Evolutionary conservation across 805 yeast species (phyloP), one percentile per base, ranked within the genome.

Genomic region (Priceomyces medius): DNA sequence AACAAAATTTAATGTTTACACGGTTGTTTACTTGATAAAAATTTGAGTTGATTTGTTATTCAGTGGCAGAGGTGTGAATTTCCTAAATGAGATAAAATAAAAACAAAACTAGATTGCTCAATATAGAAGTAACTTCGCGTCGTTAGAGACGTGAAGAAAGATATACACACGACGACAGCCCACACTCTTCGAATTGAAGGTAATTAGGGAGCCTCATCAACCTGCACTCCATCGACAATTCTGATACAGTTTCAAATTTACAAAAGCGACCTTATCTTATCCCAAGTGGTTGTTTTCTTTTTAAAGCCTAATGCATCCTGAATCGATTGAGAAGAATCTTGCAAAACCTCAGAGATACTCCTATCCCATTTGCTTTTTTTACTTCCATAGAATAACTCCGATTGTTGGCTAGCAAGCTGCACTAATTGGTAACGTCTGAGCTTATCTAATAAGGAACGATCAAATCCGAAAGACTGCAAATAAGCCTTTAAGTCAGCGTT

Each of bases 401-500:
- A 66, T 46, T 73, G 74, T 24, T 63, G 57, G 44, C 68, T 69
- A 7, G 77, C 76, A 40, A 59, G 44, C 3, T 56, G 45, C 14
- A 66, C 41, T 45, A 76, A 55, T 18, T 73, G 70, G 7, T 64
- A 63, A 38, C 61, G 59, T 31, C 28, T 44, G 34, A 57, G 44
- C 8, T 19, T 41, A 16, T 45, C 47, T 29, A 55, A 47, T 33
- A 46, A 44, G 29, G 56, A 45, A 21, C 59, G 42, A 12, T 61
- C 56, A 31, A 62, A 51, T n/a, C 79, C 79, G 53, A 67, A 74
- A 3, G 68, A 59, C 13, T 58, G 54, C 42, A 76, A 51, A 47
- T 74, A 76, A 12, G 61, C 46, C 34, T 48, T 59, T 42, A 76
- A 54, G 41, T 76, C 80, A 18, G 64, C 64, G 13, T 59, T 60